Conservation (phyloP, 306 rosid species). For the Lupinus albus region DNA sequence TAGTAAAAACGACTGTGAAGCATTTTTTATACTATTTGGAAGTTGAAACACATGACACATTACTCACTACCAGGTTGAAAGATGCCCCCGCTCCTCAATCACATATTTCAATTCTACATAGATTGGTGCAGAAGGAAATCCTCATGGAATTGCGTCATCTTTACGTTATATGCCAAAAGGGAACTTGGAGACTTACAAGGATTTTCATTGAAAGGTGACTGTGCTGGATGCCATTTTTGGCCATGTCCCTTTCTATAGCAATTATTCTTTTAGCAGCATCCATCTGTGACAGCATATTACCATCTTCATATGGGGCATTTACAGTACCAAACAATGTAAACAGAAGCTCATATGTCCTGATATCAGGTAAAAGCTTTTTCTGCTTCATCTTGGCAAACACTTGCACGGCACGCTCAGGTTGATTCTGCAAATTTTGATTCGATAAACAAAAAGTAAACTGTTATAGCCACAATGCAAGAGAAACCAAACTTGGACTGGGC, state of each 20-base stretch:
- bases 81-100: background rate
- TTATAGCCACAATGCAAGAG: slow-evolving; percentile 21
- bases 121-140: slow-evolving; percentile 27
- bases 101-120: slow-evolving; percentile 24
- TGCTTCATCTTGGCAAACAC: slow-evolving; percentile 76
- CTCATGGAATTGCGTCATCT: slow-evolving; percentile 27
- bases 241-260: slow-evolving; percentile 80
- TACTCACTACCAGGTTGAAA: slow-evolving; percentile 16
- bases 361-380: slow-evolving; percentile 61
- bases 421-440: slow-evolving; percentile 59
- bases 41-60: slow-evolving; percentile 9
- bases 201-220: slow-evolving; percentile 63
- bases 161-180: slow-evolving; percentile 33
- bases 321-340: slow-evolving; percentile 79
- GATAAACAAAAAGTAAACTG: slow-evolving; percentile 33
- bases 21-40: slow-evolving; percentile 7
- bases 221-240: slow-evolving; percentile 65
- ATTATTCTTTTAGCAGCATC: slow-evolving; percentile 66
- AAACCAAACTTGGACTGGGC: slow-evolving; percentile 4
- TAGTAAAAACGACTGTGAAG: background rate
- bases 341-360: slow-evolving; percentile 69
- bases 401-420: slow-evolving; percentile 74
- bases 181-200: slow-evolving; percentile 55
- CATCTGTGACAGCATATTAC: slow-evolving; percentile 61
- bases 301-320: slow-evolving; percentile 75